Evolutionary conservation across 768 basidiomycete species (phyloP).

Genomic region (Leccinum uliginosum): DNA sequence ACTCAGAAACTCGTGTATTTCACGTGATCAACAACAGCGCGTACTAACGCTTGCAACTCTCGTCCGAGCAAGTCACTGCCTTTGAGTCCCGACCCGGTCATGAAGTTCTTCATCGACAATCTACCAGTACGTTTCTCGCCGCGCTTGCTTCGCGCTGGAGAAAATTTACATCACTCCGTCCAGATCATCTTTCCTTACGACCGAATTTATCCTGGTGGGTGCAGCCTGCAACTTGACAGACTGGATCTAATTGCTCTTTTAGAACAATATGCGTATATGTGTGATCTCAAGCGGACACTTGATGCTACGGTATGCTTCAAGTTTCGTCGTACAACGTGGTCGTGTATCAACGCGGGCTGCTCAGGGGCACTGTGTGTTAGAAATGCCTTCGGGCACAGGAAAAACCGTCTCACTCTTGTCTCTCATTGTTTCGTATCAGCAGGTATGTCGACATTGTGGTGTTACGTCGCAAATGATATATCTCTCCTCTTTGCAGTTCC

Average conservation of each 20-base stretch:
- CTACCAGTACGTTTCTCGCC: conserved; percentile 52
- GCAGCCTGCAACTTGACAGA: not conserved
- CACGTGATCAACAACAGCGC: conserved; percentile 12
- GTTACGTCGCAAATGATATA: not conserved
- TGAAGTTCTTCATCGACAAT: conserved; percentile 84
- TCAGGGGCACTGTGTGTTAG: conserved; percentile 98
- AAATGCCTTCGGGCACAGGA: conserved; percentile 99
- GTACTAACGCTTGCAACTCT: not conserved
- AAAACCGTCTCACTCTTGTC: conserved; percentile 97
- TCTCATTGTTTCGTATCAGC: conserved; percentile 96
- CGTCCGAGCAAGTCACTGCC: not conserved
- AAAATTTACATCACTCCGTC: not conserved
- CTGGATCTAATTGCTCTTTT: conserved; percentile 9
- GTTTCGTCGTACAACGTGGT: not conserved
- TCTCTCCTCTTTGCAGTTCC: conserved; percentile 62
- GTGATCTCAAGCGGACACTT: conserved; percentile 92
- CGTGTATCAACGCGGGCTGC: conserved; percentile 2
- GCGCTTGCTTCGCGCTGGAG: not conserved
- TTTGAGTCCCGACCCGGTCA: conserved; percentile 22
- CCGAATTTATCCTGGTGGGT: conserved; percentile 89
- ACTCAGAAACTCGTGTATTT: not conserved
- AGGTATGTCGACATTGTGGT: conserved; percentile 43
- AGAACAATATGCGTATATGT: conserved; percentile 99
- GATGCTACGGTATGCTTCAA: conserved; percentile 73
- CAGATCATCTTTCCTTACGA: conserved; percentile 92